Conservation (phyloP, 176 grass and related monocot genomes). For the Raddia guianensis region DNA sequence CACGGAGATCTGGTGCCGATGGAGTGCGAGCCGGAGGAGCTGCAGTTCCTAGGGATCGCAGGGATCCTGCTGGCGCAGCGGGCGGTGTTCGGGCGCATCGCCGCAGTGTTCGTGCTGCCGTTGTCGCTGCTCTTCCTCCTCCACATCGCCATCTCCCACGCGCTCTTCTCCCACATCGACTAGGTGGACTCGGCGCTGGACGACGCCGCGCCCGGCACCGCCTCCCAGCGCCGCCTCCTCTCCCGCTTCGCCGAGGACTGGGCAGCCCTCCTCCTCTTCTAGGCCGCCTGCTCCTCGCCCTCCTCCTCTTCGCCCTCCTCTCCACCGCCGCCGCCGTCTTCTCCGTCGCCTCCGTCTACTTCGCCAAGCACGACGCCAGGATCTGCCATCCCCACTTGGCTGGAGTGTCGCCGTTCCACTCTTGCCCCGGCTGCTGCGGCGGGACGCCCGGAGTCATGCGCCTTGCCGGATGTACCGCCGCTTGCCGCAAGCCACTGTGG, state of each 20-base stretch:
- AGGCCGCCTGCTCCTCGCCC: slow-evolving; percentile 74
- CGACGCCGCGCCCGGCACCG: slow-evolving; percentile 49
- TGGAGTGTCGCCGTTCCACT: too few relatives aligned
- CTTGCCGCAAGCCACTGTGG: too few relatives aligned
- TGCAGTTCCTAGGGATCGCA: background rate
- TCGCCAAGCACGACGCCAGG: slow-evolving; percentile 63
- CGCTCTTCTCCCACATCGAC: slow-evolving; percentile 76
- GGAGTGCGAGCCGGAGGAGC: too few relatives aligned
- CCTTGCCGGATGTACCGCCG: too few relatives aligned
- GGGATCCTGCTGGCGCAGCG: slow-evolving; percentile 63
- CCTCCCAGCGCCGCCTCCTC: slow-evolving; percentile 53
- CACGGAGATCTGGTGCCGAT: too few relatives aligned
- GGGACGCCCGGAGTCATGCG: too few relatives aligned
- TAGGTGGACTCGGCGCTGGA: slow-evolving; percentile 68
- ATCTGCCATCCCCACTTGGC: too few relatives aligned
- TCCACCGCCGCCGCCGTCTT: slow-evolving; percentile 85
- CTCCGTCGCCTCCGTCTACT: slow-evolving; percentile 89
- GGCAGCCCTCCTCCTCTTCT: slow-evolving; percentile 68
- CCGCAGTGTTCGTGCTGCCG: slow-evolving; percentile 66
- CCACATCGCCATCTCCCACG: slow-evolving; percentile 85
- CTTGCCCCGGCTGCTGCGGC: too few relatives aligned
- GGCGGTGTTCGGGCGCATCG: slow-evolving; percentile 69
- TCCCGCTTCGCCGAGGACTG: slow-evolving; percentile 60
- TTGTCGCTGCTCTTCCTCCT: slow-evolving; percentile 75
- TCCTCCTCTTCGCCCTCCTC: slow-evolving; percentile 82